Conservation (phyloP, 192 early-diverging fungal genomes). For the Backusella australiensis region DNA sequence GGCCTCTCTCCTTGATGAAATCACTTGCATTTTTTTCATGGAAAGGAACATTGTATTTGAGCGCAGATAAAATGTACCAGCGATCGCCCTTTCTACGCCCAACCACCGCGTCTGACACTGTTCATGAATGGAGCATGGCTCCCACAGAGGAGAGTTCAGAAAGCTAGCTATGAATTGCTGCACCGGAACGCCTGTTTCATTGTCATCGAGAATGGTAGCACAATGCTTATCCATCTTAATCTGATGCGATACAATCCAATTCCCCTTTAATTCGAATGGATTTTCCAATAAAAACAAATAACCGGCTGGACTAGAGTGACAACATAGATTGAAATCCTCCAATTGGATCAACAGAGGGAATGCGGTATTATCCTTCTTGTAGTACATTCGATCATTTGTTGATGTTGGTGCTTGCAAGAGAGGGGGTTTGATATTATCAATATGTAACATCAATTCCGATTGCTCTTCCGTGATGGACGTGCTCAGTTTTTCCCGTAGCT, state of each 20-base stretch:
- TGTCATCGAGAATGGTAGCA: neutral
- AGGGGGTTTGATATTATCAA: neutral
- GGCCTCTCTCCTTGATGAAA: constrained; percentile 15
- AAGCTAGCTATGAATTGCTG: neutral
- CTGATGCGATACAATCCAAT: neutral
- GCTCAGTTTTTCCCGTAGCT: constrained; percentile 19
- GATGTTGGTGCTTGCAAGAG: neutral
- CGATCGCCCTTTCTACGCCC: neutral
- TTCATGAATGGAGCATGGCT: neutral
- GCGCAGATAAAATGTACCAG: neutral
- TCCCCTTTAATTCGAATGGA: neutral
- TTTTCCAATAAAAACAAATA: neutral
- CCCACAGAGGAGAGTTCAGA: neutral
- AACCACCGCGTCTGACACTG: neutral
- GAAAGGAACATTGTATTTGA: neutral
- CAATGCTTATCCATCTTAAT: neutral
- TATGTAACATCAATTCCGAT: neutral
- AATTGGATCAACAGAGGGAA: neutral
- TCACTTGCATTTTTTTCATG: constrained; percentile 6
- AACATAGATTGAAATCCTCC: neutral
- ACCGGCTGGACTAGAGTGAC: neutral
- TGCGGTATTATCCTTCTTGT: neutral
- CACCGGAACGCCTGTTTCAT: neutral
- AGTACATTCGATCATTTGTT: neutral
- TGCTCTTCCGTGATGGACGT: neutral